These are phyloP conservation scores for Physcia stellaris DNA, from an alignment of 495 filamentous ascomycete species.

Conservation along the genomic window DNA sequence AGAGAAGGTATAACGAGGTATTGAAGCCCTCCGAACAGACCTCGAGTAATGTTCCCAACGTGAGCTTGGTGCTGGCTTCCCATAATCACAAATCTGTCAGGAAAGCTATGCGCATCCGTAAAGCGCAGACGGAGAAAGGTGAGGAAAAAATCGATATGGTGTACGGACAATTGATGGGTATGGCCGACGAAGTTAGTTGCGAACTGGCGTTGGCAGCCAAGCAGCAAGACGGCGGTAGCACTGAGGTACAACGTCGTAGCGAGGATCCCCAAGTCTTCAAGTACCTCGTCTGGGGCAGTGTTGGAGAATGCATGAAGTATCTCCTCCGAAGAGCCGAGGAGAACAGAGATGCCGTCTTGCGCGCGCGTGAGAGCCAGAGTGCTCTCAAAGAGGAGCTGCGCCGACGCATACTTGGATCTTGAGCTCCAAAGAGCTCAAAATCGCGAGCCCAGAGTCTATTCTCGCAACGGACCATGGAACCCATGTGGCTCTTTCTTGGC, in stretches of 20 bases:
- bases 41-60: conserved; percentile 38
- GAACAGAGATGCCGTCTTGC: conserved; percentile 75
- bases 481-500: too few relatives aligned
- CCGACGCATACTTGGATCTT: conserved; percentile 41
- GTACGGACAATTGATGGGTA: conserved; percentile 88
- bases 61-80: conserved; percentile 70
- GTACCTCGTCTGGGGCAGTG: conserved; percentile 83
- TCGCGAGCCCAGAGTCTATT: too few relatives aligned
- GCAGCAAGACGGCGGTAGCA: background rate
- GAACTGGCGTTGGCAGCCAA: conserved; percentile 51
- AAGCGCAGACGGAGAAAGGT: conserved; percentile 30
- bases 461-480: too few relatives aligned
- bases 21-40: conserved; percentile 27
- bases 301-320: conserved; percentile 89
- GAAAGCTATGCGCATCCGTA: conserved; percentile 49
- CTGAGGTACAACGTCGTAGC: conserved; percentile 9
- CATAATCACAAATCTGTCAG: conserved; percentile 78
- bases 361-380: conserved; percentile 59
- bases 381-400: conserved; percentile 62
- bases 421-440: too few relatives aligned
- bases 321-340: conserved; percentile 73
- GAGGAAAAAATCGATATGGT: conserved; percentile 44
- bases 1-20: conserved; percentile 38
- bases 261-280: conserved; percentile 62
- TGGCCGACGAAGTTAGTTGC: conserved; percentile 91